Percentiles rank a stretch among this genome's conserved stretches.
These are phyloP conservation scores for Vaccinium corymbosum DNA, from an alignment of 148 eudicot genomes.

Conservation along the genomic window DNA sequence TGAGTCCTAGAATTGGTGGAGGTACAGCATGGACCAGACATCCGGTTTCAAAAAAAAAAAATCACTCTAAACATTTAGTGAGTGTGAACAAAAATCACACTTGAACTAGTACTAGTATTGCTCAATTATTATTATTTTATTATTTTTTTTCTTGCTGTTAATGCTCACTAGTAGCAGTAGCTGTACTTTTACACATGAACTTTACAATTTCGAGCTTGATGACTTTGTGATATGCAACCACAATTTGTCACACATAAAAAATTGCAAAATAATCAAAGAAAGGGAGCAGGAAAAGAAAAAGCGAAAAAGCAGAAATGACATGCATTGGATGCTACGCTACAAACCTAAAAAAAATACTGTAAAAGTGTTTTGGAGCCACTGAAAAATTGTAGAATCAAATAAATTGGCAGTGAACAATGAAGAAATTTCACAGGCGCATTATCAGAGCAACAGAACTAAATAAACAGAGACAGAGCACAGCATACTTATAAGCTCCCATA, in stretches of 20 bases:
- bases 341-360: neutral
- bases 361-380: slow-evolving; percentile 6
- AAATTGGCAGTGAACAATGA: neutral
- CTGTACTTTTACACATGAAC: neutral
- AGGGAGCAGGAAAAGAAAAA: neutral
- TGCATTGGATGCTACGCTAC: slow-evolving; percentile 21
- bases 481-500: neutral
- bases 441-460: neutral
- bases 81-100: too few relatives aligned
- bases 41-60: too few relatives aligned
- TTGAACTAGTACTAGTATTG: too few relatives aligned
- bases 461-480: neutral
- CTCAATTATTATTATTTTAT: too few relatives aligned
- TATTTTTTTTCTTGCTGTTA: too few relatives aligned
- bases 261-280: neutral
- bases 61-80: too few relatives aligned
- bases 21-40: too few relatives aligned
- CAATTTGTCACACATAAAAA: neutral
- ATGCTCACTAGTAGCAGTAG: too few relatives aligned
- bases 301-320: neutral
- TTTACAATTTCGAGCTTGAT: neutral
- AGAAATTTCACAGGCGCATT: neutral
- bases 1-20: too few relatives aligned
- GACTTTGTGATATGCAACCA: neutral
- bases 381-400: neutral